phyloP scores from a whole-genome alignment of 1,284 basidiomycete species.

The Mycena citricolor region DNA sequence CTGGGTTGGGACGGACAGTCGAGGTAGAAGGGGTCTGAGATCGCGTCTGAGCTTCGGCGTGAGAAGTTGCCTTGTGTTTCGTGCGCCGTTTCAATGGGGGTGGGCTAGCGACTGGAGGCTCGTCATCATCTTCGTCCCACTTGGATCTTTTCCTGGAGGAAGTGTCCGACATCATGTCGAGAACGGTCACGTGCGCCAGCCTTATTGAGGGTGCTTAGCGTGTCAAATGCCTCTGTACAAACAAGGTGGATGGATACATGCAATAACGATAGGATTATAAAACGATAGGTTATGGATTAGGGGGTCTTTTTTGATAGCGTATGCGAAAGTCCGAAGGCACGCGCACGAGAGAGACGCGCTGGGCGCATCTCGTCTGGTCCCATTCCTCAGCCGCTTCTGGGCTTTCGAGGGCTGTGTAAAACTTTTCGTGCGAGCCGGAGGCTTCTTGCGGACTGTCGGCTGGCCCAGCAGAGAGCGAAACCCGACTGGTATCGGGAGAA shows the following conservation, averaged over 20 bases:
- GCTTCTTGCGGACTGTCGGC: conserved; percentile 5
- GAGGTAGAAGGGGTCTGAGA: conserved; percentile 13
- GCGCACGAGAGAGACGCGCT: conserved; percentile 77
- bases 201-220: no score
- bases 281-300: no score
- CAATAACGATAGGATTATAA: no score
- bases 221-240: no score
- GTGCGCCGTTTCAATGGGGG: conserved; percentile 47
- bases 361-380: conserved; percentile 80
- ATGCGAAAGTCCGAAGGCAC: conserved; percentile 60
- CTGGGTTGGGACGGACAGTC: conserved; percentile 18
- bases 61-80: conserved; percentile 37
- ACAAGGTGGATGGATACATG: no score
- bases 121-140: conserved; percentile 57
- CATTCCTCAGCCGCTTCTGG: conserved; percentile 70
- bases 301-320: no score
- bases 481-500: conserved; percentile 12
- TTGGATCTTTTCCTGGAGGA: conserved; percentile 68
- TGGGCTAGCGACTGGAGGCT: conserved; percentile 31
- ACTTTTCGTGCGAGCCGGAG: conserved; percentile 41
- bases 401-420: conserved; percentile 43
- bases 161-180: conserved; percentile 35
- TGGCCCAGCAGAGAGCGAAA: conserved; percentile 10
- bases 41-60: conserved; percentile 7
- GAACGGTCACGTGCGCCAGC: no score